Conservation (phyloP, 192 early-diverging fungal species). For the Gonapodya prolifera region DNA sequence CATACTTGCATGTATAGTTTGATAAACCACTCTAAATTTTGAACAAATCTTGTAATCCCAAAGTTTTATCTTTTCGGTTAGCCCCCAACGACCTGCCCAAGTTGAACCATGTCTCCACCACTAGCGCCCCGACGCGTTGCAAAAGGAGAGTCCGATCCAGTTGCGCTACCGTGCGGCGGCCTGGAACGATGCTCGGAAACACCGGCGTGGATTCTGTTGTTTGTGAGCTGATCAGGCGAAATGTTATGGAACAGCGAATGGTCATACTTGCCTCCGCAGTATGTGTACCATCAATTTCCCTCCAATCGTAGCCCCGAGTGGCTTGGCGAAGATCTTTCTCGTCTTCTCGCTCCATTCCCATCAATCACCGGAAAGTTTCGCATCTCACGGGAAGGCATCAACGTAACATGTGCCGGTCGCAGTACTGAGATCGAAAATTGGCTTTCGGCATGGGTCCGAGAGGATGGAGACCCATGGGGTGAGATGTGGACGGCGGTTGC, state of each 20-base stretch:
- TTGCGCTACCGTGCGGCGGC: background rate
- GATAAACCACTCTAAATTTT: too few relatives aligned
- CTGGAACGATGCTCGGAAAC: background rate
- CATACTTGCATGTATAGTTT: too few relatives aligned
- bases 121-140: background rate
- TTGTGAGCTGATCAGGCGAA: background rate
- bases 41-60: too few relatives aligned
- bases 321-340: background rate
- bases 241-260: background rate
- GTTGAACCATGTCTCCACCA: too few relatives aligned
- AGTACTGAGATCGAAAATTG: conserved; percentile 22
- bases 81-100: too few relatives aligned
- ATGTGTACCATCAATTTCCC: background rate
- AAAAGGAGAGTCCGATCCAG: background rate
- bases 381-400: conserved; percentile 47
- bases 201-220: background rate
- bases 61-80: too few relatives aligned
- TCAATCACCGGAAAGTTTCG: conserved; percentile 1
- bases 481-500: background rate
- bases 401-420: conserved; percentile 48
- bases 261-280: background rate
- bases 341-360: background rate
- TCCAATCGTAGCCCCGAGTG: background rate
- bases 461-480: background rate
- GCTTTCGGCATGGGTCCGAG: background rate